Percentiles rank a stretch among this genome's conserved stretches.
phyloP scores from a whole-genome alignment of 2,329 filamentous ascomycete genomes.

The Hypoxylon sp. region DNA sequence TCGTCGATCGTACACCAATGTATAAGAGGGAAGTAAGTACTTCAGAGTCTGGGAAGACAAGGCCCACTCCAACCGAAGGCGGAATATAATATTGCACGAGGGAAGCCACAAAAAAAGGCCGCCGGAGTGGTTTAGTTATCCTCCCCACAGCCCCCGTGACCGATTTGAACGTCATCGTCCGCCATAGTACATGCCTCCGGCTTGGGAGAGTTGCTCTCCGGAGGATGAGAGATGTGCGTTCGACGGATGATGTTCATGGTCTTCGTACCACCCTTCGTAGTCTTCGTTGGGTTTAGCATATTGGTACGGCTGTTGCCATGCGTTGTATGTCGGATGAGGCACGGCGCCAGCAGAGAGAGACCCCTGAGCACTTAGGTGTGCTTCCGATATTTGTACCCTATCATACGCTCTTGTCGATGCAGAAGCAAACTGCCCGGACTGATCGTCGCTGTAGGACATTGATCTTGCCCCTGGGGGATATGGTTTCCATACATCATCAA shows the following conservation, averaged over 20 bases:
- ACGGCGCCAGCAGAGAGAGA: slow-evolving; percentile 59
- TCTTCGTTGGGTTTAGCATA: slow-evolving; percentile 58
- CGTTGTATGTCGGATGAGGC: slow-evolving; percentile 57
- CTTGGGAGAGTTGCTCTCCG: slow-evolving; percentile 48
- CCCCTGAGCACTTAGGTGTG: slow-evolving; percentile 54
- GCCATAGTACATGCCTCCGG: slow-evolving; percentile 55
- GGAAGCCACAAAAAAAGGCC: background rate
- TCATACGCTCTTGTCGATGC: slow-evolving; percentile 59
- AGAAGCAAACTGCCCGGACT: slow-evolving; percentile 59
- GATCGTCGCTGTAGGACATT: slow-evolving; percentile 65
- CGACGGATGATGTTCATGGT: slow-evolving; percentile 55
- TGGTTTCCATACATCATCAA: slow-evolving; percentile 62
- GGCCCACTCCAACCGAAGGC: slow-evolving; percentile 1
- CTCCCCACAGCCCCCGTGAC: slow-evolving; percentile 8
- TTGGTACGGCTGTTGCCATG: slow-evolving; percentile 64
- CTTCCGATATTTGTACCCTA: slow-evolving; percentile 58
- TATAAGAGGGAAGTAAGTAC: slow-evolving; percentile 6
- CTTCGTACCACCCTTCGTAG: slow-evolving; percentile 53
- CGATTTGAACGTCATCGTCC: slow-evolving; percentile 45
- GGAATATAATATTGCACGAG: slow-evolving; percentile 3
- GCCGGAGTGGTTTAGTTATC: slow-evolving; percentile 12
- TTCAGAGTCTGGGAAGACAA: background rate
- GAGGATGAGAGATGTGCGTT: slow-evolving; percentile 30
- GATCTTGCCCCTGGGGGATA: slow-evolving; percentile 62
- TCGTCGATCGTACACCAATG: slow-evolving; percentile 16